Conservation (phyloP, 2,329 filamentous ascomycete species). For the Pseudonectria buxi region DNA sequence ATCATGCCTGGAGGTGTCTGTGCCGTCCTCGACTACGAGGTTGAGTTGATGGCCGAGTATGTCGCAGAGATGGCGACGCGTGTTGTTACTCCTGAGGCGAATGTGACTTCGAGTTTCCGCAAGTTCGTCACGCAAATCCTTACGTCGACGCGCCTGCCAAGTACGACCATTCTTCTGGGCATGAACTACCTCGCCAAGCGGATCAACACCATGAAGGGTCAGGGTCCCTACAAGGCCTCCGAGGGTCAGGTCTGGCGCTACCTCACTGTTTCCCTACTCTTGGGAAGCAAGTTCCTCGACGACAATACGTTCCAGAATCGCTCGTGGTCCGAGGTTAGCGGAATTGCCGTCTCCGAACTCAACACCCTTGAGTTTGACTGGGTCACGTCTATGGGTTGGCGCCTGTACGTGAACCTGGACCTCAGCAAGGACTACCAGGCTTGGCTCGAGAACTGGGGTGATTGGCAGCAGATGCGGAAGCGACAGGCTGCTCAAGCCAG, state of each 20-base stretch:
- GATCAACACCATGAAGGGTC: conserved; percentile 63
- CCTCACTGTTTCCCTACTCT: conserved; percentile 74
- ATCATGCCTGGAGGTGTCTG: conserved; percentile 77
- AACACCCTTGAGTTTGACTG: conserved; percentile 84
- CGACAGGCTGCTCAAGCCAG: conserved; percentile 40
- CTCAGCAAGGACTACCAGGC: conserved; percentile 64
- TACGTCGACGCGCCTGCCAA: conserved; percentile 81
- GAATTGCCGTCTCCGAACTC: conserved; percentile 75
- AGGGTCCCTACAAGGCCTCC: conserved; percentile 48
- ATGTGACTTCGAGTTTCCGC: conserved; percentile 66
- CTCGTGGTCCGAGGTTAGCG: conserved; percentile 93
- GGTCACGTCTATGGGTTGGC: conserved; percentile 76
- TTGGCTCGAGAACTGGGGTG: conserved; percentile 55
- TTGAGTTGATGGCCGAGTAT: conserved; percentile 93
- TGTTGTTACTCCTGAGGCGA: conserved; percentile 45
- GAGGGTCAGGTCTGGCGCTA: conserved; percentile 78
- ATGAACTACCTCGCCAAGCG: conserved; percentile 84
- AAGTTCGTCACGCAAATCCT: conserved; percentile 91
- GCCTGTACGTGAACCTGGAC: conserved; percentile 78
- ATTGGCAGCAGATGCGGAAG: conserved; percentile 52
- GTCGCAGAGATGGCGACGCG: conserved; percentile 78
- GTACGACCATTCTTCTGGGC: conserved; percentile 83
- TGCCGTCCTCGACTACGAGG: conserved; percentile 91
- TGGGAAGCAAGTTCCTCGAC: conserved; percentile 93
- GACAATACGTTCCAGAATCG: conserved; percentile 98